A percentile compares a stretch with the other conserved stretches of the same genome.
Conservation (phyloP, 2,329 filamentous ascomycete species). For the Exophiala xenobiotica region DNA sequence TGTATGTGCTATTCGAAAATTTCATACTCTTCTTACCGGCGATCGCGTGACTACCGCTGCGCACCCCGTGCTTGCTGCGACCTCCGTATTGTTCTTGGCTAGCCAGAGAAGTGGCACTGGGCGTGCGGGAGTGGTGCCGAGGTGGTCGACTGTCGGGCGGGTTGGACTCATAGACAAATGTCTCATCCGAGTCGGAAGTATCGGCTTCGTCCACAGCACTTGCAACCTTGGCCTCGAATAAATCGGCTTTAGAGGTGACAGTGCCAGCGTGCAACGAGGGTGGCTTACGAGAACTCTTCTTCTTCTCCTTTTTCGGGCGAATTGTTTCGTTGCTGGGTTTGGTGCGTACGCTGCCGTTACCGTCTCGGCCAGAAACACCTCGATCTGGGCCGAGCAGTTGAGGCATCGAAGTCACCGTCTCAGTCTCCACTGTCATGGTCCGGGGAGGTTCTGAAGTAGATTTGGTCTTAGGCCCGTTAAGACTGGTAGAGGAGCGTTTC, state of each 20-base stretch:
- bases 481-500: conserved; percentile 68
- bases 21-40: conserved; percentile 92
- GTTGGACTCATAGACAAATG: conserved; percentile 98
- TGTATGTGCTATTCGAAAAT: conserved; percentile 78
- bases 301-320: conserved; percentile 89
- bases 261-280: conserved; percentile 49
- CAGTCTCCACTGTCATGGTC: conserved; percentile 97
- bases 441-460: conserved; percentile 70
- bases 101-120: conserved; percentile 79
- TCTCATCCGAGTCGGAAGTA: conserved; percentile 96
- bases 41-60: conserved; percentile 64
- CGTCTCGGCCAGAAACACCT: conserved; percentile 58
- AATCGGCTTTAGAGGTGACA: conserved; percentile 93
- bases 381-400: conserved; percentile 66
- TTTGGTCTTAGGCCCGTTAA: conserved; percentile 65
- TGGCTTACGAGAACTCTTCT: conserved; percentile 73
- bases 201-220: conserved; percentile 94
- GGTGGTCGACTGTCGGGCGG: conserved; percentile 68
- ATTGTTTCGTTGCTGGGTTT: conserved; percentile 96
- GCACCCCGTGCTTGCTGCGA: conserved; percentile 63
- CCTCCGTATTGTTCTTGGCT: conserved; percentile 48
- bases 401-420: conserved; percentile 88
- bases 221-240: conserved; percentile 95
- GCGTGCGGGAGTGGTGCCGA: conserved; percentile 88
- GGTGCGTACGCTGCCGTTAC: conserved; percentile 71